Evolutionary conservation across 495 filamentous ascomycete genomes (phyloP).

Genomic region (Lepraria neglecta): DNA sequence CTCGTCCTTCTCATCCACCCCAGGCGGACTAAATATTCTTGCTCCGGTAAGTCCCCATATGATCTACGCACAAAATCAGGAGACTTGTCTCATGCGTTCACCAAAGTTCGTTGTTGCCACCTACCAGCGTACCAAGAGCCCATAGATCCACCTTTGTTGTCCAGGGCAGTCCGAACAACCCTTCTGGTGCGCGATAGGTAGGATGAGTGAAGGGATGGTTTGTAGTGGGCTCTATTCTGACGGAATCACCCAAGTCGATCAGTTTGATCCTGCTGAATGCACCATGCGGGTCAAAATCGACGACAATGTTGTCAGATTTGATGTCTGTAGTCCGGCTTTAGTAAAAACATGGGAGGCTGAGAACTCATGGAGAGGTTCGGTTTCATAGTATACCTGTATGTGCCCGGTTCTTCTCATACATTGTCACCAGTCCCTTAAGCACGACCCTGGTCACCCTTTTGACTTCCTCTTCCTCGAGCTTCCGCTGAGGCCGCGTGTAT

Average conservation of each 20-base stretch:
- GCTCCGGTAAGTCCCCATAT: conserved; percentile 15
- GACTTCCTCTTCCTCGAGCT: conserved; percentile 12
- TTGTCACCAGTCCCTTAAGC: conserved; percentile 9
- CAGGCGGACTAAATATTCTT: conserved; percentile 8
- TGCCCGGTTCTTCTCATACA: conserved; percentile 11
- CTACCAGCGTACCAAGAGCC: conserved; percentile 10
- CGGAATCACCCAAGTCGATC: conserved; percentile 2
- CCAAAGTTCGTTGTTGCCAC: background rate
- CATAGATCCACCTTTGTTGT: conserved; percentile 11
- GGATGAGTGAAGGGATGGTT: background rate
- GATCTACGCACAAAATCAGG: conserved; percentile 8
- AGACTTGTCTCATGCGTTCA: background rate
- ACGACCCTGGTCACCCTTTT: conserved; percentile 6
- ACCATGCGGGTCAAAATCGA: conserved; percentile 4
- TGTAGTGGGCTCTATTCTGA: background rate
- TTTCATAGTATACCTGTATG: conserved; percentile 11
- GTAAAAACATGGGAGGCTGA: background rate
- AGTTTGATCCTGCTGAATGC: conserved; percentile 7
- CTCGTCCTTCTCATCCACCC: background rate
- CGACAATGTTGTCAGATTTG: background rate
- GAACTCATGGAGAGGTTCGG: background rate
- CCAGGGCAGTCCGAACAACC: background rate
- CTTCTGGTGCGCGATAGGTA: conserved; percentile 5
- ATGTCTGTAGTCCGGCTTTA: conserved; percentile 1
- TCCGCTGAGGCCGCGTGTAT: conserved; percentile 1